These are phyloP conservation scores for Paecilomyces niveus DNA, from an alignment of 2,329 filamentous ascomycete genomes.

Conservation along the genomic window DNA sequence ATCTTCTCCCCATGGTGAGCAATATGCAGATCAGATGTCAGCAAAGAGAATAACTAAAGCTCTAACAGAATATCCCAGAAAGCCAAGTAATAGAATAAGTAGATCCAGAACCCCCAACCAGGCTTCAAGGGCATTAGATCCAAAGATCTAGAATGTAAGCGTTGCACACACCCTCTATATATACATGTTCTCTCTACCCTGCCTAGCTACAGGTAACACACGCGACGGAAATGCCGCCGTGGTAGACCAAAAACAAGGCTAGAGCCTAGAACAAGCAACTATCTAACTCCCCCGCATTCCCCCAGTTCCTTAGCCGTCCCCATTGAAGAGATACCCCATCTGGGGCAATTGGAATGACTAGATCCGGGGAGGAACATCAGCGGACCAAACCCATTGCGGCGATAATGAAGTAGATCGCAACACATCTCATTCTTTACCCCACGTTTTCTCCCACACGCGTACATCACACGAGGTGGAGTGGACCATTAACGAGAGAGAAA, in stretches of 20 bases:
- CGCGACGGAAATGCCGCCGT: background rate
- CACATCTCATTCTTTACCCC: background rate
- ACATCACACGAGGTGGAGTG: too few species aligned
- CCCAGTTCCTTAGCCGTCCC: background rate
- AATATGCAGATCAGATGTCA: background rate
- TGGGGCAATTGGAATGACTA: background rate
- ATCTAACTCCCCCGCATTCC: background rate
- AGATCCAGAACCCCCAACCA: too few species aligned
- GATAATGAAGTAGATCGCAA: background rate
- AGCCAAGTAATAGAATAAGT: background rate
- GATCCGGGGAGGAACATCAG: background rate
- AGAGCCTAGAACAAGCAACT: background rate
- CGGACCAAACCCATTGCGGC: background rate
- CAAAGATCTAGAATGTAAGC: too few species aligned
- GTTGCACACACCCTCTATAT: too few species aligned
- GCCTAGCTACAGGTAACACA: background rate
- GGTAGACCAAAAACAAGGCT: background rate
- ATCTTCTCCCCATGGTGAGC: conserved; percentile 37
- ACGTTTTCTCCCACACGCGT: background rate
- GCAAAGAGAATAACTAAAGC: background rate
- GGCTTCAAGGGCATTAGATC: too few species aligned
- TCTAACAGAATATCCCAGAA: background rate
- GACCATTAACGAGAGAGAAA: too few species aligned
- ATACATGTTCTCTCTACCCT: background rate
- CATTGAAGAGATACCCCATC: background rate